Evolutionary conservation across 2,329 filamentous ascomycete genomes (phyloP), one percentile per base, ranked within the genome.

Genomic region (Trichoderma sp.): DNA sequence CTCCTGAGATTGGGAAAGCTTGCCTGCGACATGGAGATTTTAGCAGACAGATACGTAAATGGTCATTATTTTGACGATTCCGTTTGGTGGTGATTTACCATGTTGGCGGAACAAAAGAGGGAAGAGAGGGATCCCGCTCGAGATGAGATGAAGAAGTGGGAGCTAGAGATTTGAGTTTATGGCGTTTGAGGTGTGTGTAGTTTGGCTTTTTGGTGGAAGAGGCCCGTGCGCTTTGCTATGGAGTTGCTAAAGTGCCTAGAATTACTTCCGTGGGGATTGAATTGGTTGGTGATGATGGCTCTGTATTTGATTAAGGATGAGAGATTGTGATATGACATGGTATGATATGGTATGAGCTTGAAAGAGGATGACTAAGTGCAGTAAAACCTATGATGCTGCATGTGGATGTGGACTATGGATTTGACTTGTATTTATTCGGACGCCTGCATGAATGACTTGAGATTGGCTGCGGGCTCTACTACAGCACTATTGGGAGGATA

Each of bases 1-100:
- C 96, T 92, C 65, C 96, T 91, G n/a, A 99, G 88, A 80, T 99
- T 98, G 43, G 96, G 96, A 67, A 98, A 89, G 80, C 91, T 95
- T 51, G 92, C 92, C 84, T 93, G 72, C 14, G 61, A n/a, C n/a
- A 6, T 60, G 21, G 62, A 58, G 24, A 21, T 30, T 71, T 71
- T 64, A 64, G 60, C 60, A 58, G 47, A 32, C 24, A 57, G 8
- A 18, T 6, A 47, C 68, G 63, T 34, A 28, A 4, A 6, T 14
- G n/a, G 8, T 34, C 66, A 62, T 28, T 24, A 61, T 3, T 21
- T 21, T 21, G 21, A 18, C 15, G 57, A 39, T 26, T 53, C 15
- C 32, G n/a, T 57, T 39, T 26, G 18, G 39, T 28, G 26, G 34
- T 12, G 1, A 21, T 47, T 70, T 70, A 70, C 67, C 67, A 70